Evolutionary conservation across 208 protist species (phyloP).

Genomic region (Porcisia hertigi): DNA sequence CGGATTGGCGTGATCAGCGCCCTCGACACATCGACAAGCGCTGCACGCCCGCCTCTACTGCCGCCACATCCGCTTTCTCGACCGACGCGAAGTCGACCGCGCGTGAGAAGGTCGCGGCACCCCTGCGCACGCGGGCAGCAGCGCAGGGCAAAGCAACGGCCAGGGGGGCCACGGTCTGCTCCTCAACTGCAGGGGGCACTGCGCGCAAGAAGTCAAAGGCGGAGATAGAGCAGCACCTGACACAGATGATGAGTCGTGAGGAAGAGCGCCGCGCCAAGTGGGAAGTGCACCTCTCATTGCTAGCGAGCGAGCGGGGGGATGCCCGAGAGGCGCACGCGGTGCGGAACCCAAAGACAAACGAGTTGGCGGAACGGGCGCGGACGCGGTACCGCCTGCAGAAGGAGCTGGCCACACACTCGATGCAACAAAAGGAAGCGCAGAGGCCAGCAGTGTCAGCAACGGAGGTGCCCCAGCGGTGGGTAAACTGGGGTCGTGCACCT

Average conservation of each 20-base stretch:
- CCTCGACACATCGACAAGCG: conserved; percentile 13
- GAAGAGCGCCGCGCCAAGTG: conserved; percentile 27
- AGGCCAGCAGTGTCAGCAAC: not conserved
- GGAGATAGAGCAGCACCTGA: conserved; percentile 28
- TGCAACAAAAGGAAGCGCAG: not conserved
- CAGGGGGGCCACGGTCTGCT: not conserved
- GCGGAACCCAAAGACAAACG: conserved; percentile 26
- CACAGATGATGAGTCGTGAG: conserved; percentile 25
- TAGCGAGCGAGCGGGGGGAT: conserved; percentile 16
- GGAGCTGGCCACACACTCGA: not conserved
- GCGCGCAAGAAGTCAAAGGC: conserved; percentile 8
- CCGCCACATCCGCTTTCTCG: not conserved
- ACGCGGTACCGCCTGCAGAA: conserved; percentile 23
- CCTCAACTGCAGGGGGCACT: not conserved
- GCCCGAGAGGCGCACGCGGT: conserved; percentile 7
- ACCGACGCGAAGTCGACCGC: not conserved
- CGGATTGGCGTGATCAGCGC: conserved; percentile 21
- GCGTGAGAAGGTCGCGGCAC: not conserved
- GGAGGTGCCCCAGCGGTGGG: not conserved
- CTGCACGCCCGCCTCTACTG: not conserved
- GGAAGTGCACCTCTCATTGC: conserved; percentile 17
- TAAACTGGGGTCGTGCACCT: not conserved
- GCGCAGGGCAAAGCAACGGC: not conserved
- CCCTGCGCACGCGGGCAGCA: not conserved
- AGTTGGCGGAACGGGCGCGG: conserved; percentile 38